A percentile compares a stretch with the other conserved stretches of the same genome.
Conservation (phyloP, 805 yeast species). For the Wickerhamomyces hampshirensis region DNA sequence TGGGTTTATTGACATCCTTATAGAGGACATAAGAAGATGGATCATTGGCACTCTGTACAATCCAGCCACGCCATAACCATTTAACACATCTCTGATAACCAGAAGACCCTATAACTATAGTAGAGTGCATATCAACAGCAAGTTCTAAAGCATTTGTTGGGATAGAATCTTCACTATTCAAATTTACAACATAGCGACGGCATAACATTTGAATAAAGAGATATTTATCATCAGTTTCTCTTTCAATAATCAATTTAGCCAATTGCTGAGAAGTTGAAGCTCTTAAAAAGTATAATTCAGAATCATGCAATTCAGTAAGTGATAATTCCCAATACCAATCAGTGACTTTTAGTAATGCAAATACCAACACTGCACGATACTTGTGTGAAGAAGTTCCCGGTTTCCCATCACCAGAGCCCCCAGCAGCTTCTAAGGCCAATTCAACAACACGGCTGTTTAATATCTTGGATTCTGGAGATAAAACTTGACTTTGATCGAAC, state of each 20-base stretch:
- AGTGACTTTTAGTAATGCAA: conserved; percentile 68
- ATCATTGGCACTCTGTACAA: conserved; percentile 65
- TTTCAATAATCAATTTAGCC: conserved; percentile 67
- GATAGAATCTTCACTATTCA: conserved; percentile 53
- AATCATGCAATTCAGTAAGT: conserved; percentile 58
- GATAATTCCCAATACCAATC: conserved; percentile 70
- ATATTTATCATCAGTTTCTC: conserved; percentile 47
- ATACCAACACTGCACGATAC: conserved; percentile 65
- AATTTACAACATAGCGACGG: conserved; percentile 63
- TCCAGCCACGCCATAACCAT: conserved; percentile 95
- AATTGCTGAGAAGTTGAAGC: conserved; percentile 68
- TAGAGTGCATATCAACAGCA: conserved; percentile 82
- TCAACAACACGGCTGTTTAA: conserved; percentile 53
- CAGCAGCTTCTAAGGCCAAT: conserved; percentile 69
- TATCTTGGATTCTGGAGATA: conserved; percentile 53
- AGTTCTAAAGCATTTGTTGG: conserved; percentile 78
- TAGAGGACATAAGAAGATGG: conserved; percentile 66
- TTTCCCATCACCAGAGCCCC: conserved; percentile 64
- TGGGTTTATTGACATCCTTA: conserved; percentile 50
- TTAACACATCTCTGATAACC: conserved; percentile 84
- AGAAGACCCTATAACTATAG: conserved; percentile 68
- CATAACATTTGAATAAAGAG: conserved; percentile 73
- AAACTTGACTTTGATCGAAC: conserved; percentile 45
- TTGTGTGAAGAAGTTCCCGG: conserved; percentile 50
- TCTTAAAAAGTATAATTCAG: conserved; percentile 54